Evolutionary conservation across 257 asterid genomes (phyloP).

Genomic region (Capsicum chinense): DNA sequence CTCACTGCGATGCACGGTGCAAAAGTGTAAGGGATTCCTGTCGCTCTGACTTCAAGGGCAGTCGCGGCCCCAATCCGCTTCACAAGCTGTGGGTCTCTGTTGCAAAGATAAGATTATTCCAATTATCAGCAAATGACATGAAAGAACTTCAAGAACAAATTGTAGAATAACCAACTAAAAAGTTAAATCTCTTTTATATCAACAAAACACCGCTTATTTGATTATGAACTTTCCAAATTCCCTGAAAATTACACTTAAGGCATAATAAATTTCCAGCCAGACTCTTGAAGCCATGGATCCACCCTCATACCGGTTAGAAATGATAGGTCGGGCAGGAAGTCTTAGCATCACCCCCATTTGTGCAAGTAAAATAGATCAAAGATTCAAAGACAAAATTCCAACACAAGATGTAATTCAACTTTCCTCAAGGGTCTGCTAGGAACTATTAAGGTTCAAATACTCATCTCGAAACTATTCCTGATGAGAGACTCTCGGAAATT

Average conservation of each 20-base stretch:
- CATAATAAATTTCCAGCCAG: not conserved
- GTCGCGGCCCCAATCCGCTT: conserved; percentile 55
- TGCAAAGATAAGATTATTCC: conserved; percentile 9
- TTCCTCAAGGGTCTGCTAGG: not conserved
- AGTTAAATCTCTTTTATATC: not conserved
- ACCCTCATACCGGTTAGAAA: not conserved
- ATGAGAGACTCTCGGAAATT: not conserved
- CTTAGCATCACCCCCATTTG: not conserved
- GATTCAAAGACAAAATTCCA: not conserved
- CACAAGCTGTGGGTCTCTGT: conserved; percentile 43
- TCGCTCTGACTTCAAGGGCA: conserved; percentile 53
- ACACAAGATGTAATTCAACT: conserved; percentile 6
- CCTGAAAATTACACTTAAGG: not conserved
- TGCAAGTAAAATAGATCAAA: not conserved
- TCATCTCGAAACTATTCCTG: not conserved
- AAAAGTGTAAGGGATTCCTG: conserved; percentile 44
- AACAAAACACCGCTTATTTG: conserved; percentile 6
- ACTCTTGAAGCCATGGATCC: not conserved
- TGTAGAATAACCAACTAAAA: not conserved
- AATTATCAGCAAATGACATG: not conserved
- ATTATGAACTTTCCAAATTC: not conserved
- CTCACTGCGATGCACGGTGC: conserved; percentile 51
- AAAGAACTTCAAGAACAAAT: not conserved
- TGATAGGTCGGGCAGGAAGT: not conserved
- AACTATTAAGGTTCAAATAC: not conserved